Base-by-base conservation (phyloP, 768 basidiomycete genomes). In the Macrolepiota dolichaula region DNA sequence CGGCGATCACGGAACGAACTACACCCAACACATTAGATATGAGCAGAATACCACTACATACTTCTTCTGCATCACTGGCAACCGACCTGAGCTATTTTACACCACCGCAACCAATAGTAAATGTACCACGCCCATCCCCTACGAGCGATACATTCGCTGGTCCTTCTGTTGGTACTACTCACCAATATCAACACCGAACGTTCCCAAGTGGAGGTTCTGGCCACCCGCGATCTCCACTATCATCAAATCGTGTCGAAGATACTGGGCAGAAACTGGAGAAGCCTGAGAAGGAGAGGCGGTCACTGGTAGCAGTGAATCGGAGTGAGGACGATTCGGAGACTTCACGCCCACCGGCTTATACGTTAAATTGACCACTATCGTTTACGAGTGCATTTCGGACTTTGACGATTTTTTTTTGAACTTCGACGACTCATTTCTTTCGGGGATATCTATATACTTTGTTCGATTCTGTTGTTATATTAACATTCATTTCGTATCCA, bases 1-100 rank as follows among this genome's bases (percentile, higher is more conserved):
- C 59, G 10, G 55, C 52, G 4, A 61, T 61, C 32, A 54, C 59
- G 11, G 59, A 61, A 19, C 53, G 15, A 1, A 49, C 59, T 5
- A 55, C 59, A 2, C 52, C 59, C 6, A 53, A 44, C 15, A 61
- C 44, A 0, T 10, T 59, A 13, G 50, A 25, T 2, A 40, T 37
- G 10, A 12, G 17, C 11, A 17, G 22, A 35, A 36, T 17, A 29
- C 46, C 35, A 10, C 7, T 19, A 29, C 32, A 17, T 15, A 15
- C 51, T 29, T 51, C 59, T 17, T 51, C 51, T 3, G 44, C 44
- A 3, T 61, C 52, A 6, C 29, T 38, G 0, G 44, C 59, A 10
- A n/a, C n/a, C n/a, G 53, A 61, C 15, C 7, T 49, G 0, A 44
- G 44, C 24, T 61, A 49, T 10, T 61, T 55, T 13, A 55, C 42